Percentiles rank a stretch among this genome's conserved stretches.
These are phyloP conservation scores for Metarhizium anisopliae DNA, from an alignment of 2,329 filamentous ascomycete species.

Conservation along the genomic window DNA sequence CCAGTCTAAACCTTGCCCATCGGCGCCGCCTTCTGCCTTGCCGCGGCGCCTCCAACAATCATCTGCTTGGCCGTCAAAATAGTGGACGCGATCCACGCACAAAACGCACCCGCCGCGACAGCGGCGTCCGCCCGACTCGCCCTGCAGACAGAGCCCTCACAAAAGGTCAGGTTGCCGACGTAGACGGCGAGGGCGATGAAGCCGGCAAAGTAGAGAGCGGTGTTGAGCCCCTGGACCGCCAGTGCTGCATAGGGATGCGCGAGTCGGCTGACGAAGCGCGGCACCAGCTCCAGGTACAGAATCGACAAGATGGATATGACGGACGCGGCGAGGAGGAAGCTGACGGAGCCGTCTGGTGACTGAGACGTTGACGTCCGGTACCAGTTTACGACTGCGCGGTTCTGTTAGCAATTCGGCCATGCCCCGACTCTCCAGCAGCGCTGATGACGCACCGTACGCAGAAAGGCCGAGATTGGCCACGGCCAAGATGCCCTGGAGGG, in stretches of 20 bases:
- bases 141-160: constrained; percentile 46
- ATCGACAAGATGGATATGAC: constrained; percentile 47
- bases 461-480: constrained; percentile 10
- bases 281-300: constrained; percentile 41
- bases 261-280: constrained; percentile 34
- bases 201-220: constrained; percentile 49
- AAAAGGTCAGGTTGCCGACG: constrained; percentile 46
- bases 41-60: constrained; percentile 31
- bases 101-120: constrained; percentile 44
- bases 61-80: constrained; percentile 37
- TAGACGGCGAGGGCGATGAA: constrained; percentile 51
- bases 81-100: constrained; percentile 42
- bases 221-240: constrained; percentile 40
- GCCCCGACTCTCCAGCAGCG: background rate
- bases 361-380: constrained; percentile 47
- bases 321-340: constrained; percentile 48
- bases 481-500: constrained; percentile 11
- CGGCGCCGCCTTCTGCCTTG: constrained; percentile 19
- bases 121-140: constrained; percentile 45
- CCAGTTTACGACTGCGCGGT: constrained; percentile 46
- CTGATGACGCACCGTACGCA: constrained; percentile 10
- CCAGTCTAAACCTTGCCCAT: constrained; percentile 27
- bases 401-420: background rate
- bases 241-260: constrained; percentile 41
- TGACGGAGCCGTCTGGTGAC: constrained; percentile 45